Base-by-base conservation (phyloP, 768 basidiomycete genomes). In the Boletus tylopilopsis region DNA sequence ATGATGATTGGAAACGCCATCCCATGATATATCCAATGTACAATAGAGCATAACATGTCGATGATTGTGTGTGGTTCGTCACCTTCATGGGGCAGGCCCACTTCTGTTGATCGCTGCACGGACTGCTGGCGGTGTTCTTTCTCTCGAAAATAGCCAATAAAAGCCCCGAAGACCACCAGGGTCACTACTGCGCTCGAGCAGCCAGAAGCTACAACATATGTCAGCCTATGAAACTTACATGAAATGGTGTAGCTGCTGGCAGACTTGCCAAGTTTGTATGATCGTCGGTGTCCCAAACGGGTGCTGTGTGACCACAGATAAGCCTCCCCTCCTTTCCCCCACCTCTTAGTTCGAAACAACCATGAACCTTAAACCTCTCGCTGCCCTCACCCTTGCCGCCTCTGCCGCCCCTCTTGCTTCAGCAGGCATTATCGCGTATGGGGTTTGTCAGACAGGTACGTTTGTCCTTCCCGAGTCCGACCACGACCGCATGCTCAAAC, bases 351-450 rank as follows among this genome's bases (percentile, higher is more conserved):
- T 8, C 25, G 4, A 24, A n/a, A n/a, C n/a, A n/a, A n/a, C n/a
- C 5, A 68, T 63, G 66, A 68, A 67, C 43, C 27, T 63, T 16
- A 63, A 61, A 36, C 52, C 52, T 0, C 41, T 63, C 27, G 33
- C 53, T 6, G 42, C 55, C 2, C 45, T 68, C 12, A 19, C 60
- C 6, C 50, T 68, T 16, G 45, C 36, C 18, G n/a, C n/a, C n/a
- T n/a, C n/a, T n/a, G n/a, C n/a, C n/a, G 55, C 38, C 0, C 60
- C 64, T 1, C 27, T 53, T 2, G 44, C 38, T 9, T 36, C 49
- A 0, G 65, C 62, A 0, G 62, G 65, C 0, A 55, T 49, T 0
- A 13, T 67, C 6, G 51, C 53, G 0, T 67, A 67, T 5, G 67
- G 3, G 0, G 0, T 49, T 0, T 67, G 64, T 3, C 63, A 68